Evolutionary conservation across 495 filamentous ascomycete species (phyloP), one percentile per base, ranked within the genome.

Genomic region (Neurospora sp.): DNA sequence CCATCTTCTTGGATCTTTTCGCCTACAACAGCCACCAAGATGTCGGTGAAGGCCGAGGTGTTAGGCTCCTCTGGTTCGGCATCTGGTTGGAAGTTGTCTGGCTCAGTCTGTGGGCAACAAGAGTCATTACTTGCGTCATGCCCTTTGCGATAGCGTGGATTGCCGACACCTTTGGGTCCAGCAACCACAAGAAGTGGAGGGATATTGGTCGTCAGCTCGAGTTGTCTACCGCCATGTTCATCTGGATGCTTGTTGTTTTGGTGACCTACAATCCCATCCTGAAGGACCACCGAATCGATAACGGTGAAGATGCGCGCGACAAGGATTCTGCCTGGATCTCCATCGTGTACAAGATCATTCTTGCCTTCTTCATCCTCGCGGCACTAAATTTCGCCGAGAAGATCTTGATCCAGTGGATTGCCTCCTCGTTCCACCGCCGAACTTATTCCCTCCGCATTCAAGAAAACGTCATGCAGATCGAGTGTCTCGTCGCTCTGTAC

Each of bases 81-180:
- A 92, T 98, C 68, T 98, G 95, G 95, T 85, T 98, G 68, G 92
- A 97, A 79, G 91, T 97, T 35, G 88, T 98, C 59, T 98, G 95
- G 95, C 83, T 97, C 53, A 93, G 93, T 3, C 84, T 98, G 0
- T 98, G 96, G 96, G 91, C 89, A 37, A 91, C 91, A 0, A 79
- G 92, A 82, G 91, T 98, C 70, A 81, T 93, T 11, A 89, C 92
- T 6, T 92, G 94, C 77, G 85, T 87, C 59, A 83, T 98, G 68
- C 95, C 96, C 4, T 86, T 82, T 48, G 78, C 87, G 0, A 85
- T 96, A 31, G 87, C 89, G 11, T 73, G 92, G 5, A 71, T 93
- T 37, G 88, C 93, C 35, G 93, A 91, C 78, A 83, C 94, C 2
- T 90, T 94, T 76, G 96, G 92, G 39, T 94, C 97, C 73, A 96